Conservation (phyloP, 192 early-diverging fungal genomes). For the Paraglomus occultum region DNA sequence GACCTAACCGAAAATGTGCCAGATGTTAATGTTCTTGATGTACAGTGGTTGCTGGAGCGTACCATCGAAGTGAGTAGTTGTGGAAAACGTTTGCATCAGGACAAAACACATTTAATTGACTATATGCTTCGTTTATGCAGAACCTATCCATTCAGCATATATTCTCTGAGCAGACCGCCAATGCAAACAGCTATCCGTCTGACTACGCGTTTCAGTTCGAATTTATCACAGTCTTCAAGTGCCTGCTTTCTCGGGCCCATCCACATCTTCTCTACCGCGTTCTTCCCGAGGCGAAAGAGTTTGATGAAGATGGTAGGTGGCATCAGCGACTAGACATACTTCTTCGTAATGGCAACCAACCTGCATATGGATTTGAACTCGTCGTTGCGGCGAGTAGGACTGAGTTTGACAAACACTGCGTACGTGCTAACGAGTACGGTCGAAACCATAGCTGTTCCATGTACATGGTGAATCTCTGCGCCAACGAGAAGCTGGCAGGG, state of each 20-base stretch:
- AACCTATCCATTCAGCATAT: neutral
- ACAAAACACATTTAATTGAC: too few species aligned
- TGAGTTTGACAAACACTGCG: neutral
- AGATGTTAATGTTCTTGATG: neutral
- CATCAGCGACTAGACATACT: neutral
- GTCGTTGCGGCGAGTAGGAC: neutral
- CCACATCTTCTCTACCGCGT: neutral
- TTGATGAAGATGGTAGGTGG: neutral
- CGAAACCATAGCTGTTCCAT: neutral
- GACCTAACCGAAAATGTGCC: neutral
- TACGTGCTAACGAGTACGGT: neutral
- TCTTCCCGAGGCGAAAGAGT: slow-evolving; percentile 7
- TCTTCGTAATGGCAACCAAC: neutral
- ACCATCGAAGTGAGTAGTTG: neutral
- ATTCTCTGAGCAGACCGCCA: neutral
- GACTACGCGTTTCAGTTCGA: neutral
- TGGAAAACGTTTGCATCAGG: too few species aligned
- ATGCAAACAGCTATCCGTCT: neutral
- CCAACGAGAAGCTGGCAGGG: too few species aligned
- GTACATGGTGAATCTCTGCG: slow-evolving; percentile 1
- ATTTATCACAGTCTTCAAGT: neutral
- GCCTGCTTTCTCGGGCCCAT: neutral
- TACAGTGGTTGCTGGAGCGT: neutral
- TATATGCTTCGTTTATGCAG: neutral
- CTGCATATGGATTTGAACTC: neutral